Base-by-base conservation (phyloP, 768 basidiomycete species). In the Xerocomellus chrysenteron region DNA sequence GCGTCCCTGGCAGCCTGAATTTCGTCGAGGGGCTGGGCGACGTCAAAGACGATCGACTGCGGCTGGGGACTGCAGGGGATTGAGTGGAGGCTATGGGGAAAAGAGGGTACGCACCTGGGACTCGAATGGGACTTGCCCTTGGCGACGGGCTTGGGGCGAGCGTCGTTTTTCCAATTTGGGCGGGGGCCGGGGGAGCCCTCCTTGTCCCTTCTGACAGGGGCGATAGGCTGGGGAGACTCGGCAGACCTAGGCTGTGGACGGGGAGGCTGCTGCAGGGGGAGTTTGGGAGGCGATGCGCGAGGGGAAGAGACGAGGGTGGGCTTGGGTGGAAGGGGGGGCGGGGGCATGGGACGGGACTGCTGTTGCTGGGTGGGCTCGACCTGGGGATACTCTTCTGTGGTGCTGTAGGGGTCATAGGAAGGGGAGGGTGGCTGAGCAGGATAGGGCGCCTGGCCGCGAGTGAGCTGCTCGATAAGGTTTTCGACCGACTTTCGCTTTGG, bases 401-500 rank as follows among this genome's bases (percentile, higher is more conserved):
- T 74, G 75, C 58, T 71, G 54, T 65, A 71, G 53, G 66, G 67
- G 66, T 68, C 70, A 59, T 70, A 70, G 55, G 68, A 58, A 54
- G 67, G 73, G 35, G 69, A 63, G 30, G 72, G 73, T 17, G 72
- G 67, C 54, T 80, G 81, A 73, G 74, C 55, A 21, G 70, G 30
- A 42, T 68, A 70, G 53, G 75, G 67, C 35, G 67, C 66, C 62
- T 76, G 76, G 52, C 70, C 66, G 57, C 85, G 79, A 26, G 85
- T 85, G 8, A 91, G 70, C 63, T 88, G 85, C 55, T 91, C 89
- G 62, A 92, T 76, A 37, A 92, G 74, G 64, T 92, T 91, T 65
- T 92, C 90, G 49, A 92, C 87, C 1, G 90, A 92, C 68, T 89
- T 88, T 56, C 87, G 81, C 74, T 91, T 91, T 33, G 90, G 86